Base-by-base conservation (phyloP, 768 basidiomycete genomes). In the Amanita brunnescens region DNA sequence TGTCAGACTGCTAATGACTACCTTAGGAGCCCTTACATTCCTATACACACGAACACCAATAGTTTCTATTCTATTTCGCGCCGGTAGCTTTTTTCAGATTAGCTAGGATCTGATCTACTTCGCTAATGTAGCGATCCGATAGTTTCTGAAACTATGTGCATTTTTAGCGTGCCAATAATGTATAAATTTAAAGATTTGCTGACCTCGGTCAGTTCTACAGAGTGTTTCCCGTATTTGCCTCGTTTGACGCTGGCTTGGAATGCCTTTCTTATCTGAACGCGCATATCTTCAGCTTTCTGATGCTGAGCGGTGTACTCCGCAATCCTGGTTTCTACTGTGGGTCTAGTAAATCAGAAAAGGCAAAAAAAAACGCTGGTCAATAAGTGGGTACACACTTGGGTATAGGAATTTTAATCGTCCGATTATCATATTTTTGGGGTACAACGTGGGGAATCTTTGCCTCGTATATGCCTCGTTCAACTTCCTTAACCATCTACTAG, bases 381-480 rank as follows among this genome's bases (percentile, higher is more conserved):
- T 18, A 18, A 30, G 12, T 12, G 32, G 40, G 42, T 21, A 13
- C 44, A 16, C 55, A 90, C 89, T 82, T 90, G 38, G 90, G 85
- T 63, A 91, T 80, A 0, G 88, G 85, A 53, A 92, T 78, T 55
- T 77, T 85, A 56, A 92, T 75, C 1, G 90, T 91, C 38, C 82
- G 77, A 26, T 61, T 68, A 58, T 92, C 89, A 37, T 78, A 67
- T 51, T 74, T 74, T 57, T 91, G 90, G 3, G 89, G 89, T 0
- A 81, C 73, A 8, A 88, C 74, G 24, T 81, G 76, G 7, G 86
- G 81, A 33, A 91, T 69, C 55, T 85, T 85, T 3, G 85, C 82
- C n/a, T 79, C 75, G 58, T 89, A 88, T 5, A 92, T 67, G 0
- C 77, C 87, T 57, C 79, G 75, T 63, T 92, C 88, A 35, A 90